Evolutionary conservation across 257 asterid genomes (phyloP).

Genomic region (Handroanthus guayacan): DNA sequence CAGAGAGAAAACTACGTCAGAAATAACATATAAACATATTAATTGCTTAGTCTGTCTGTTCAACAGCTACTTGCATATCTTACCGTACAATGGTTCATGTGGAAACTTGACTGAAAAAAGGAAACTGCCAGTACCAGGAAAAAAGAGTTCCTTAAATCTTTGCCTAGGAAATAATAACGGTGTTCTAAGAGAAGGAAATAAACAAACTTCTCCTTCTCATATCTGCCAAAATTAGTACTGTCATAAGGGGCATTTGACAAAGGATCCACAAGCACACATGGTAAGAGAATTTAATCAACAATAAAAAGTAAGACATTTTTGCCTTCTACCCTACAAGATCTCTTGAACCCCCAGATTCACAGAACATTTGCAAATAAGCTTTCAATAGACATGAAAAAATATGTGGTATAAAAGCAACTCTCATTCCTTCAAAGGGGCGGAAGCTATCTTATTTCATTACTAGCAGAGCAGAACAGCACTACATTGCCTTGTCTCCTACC

Average conservation of each 20-base stretch:
- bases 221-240: background rate
- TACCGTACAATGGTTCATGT: background rate
- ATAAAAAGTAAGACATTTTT: background rate
- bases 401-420: background rate
- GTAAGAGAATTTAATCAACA: slow-evolving; percentile 13
- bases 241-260: background rate
- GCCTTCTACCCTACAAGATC: background rate
- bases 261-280: slow-evolving; percentile 3
- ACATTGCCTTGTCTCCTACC: slow-evolving; percentile 9
- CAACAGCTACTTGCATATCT: background rate
- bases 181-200: background rate
- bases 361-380: background rate
- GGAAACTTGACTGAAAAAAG: background rate
- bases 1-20: background rate
- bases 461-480: slow-evolving; percentile 4
- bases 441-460: slow-evolving; percentile 24
- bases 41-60: background rate
- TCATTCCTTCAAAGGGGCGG: slow-evolving; percentile 11
- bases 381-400: background rate
- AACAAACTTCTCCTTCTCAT: background rate
- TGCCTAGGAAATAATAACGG: background rate
- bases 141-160: background rate
- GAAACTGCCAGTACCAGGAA: background rate
- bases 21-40: background rate
- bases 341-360: background rate